Base-by-base conservation (phyloP, 352 stramenopile genomes). In the Phytophthora meadii region DNA sequence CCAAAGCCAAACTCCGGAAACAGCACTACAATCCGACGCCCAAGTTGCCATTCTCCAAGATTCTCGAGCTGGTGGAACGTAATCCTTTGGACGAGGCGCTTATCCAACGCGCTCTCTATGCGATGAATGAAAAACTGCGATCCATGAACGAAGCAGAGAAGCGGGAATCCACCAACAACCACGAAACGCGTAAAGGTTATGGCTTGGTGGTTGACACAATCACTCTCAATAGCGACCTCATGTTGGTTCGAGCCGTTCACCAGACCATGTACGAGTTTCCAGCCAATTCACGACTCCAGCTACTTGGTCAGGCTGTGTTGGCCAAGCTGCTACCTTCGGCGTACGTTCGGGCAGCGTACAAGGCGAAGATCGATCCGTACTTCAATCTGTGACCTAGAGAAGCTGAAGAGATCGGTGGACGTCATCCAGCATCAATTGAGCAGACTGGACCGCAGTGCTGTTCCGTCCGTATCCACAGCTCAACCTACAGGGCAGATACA, bases 321-420 rank as follows among this genome's bases (percentile, higher is more conserved):
- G 51, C 55, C 1, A 87, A 89, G 42, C 64, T 93, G 7, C 61
- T 93, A 1, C 84, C 84, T 7, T 87, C 70, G 0, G 80, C 84
- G 12, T 93, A 83, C 48, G 81, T 84, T 8, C 86, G 87, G 48
- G 81, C 81, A 28, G 62, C 71, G 42, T 93, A 93, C 78, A 89
- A 88, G 62, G 58, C 80, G 8, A 87, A 86, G 44, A 78, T 94
- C 30, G 81, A 94, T 45, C 81, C 83, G 45, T 90, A 91, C 47
- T 94, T 80, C 50, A 87, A 90, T 46, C 50, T 90, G 46, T 91
- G 25, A 25, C 11, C 24, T 56, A 61, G 4, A 7, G 12, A 8
- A 54, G 24, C 28, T 55, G 5, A n/a, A 14, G 46, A 11, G n/a
- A 48, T 39, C 61, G 61, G 15, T 72, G 59, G 28, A 76, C 50